phyloP scores from a whole-genome alignment of 164 flowering plant species.

The Santalum album region DNA sequence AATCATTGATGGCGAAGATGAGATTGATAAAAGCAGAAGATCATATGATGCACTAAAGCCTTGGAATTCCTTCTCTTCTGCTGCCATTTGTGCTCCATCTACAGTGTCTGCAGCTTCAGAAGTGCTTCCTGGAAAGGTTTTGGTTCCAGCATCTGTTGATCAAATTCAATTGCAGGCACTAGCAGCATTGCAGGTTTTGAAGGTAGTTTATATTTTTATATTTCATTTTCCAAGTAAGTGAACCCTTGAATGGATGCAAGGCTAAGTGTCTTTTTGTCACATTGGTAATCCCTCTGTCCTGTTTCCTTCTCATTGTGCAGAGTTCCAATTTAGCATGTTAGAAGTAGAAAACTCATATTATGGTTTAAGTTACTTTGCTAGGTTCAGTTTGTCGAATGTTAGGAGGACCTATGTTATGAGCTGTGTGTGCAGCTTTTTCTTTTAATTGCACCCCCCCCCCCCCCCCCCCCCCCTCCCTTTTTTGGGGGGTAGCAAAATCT shows the following conservation, averaged over 20 bases:
- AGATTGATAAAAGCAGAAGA: slow-evolving; percentile 23
- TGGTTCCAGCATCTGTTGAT: slow-evolving; percentile 85
- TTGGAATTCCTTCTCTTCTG: slow-evolving; percentile 41
- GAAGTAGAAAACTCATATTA: no score
- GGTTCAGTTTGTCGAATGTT: not conserved
- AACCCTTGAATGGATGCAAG: not conserved
- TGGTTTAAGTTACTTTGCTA: not conserved
- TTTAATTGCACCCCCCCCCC: no score
- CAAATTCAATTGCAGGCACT: slow-evolving; percentile 84
- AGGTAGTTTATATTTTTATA: slow-evolving; percentile 36
- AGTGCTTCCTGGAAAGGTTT: slow-evolving; percentile 78
- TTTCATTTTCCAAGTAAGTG: not conserved
- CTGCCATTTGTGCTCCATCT: slow-evolving; percentile 96
- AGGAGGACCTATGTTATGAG: no score
- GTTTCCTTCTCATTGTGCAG: no score
- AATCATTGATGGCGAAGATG: slow-evolving; percentile 19
- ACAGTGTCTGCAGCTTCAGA: slow-evolving; percentile 71
- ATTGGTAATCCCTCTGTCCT: no score
- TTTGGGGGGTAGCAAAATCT: no score
- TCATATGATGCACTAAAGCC: slow-evolving; percentile 27
- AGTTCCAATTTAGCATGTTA: no score
- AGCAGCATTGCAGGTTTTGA: slow-evolving; percentile 81
- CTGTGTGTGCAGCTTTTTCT: no score
- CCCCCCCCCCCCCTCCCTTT: no score
- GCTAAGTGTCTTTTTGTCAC: no score